These are phyloP conservation scores for Tricholoma bakamatsutake DNA, from an alignment of 768 basidiomycete species.

Conservation along the genomic window DNA sequence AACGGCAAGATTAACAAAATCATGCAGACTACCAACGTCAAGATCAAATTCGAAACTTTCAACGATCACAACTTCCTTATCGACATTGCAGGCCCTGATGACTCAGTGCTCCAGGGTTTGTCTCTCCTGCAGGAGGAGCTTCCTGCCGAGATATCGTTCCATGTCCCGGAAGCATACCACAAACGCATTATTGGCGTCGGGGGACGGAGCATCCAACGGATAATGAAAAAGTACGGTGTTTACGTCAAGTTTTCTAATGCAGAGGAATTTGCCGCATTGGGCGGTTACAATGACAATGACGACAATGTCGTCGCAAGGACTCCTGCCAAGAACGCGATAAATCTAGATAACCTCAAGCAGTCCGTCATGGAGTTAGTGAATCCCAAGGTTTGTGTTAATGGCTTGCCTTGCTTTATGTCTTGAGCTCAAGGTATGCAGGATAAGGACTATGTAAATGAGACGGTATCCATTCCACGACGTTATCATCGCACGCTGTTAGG, in stretches of 20 bases:
- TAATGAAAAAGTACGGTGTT: conserved; percentile 99
- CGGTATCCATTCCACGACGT: conserved; percentile 86
- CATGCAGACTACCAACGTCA: conserved; percentile 95
- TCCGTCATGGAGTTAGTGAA: conserved; percentile 97
- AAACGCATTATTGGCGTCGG: conserved; percentile 99
- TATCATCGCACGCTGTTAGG: conserved; percentile 94
- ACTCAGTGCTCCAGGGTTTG: conserved; percentile 81
- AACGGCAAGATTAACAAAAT: conserved; percentile 99
- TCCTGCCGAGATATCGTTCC: conserved; percentile 98
- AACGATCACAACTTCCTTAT: conserved; percentile 95
- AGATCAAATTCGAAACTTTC: conserved; percentile 98
- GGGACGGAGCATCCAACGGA: conserved; percentile 95
- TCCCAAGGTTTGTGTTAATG: conserved; percentile 63
- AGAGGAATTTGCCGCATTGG: conserved; percentile 91
- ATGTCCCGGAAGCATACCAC: conserved; percentile 96
- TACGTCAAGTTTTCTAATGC: conserved; percentile 99
- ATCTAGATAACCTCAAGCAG: conserved; percentile 91
- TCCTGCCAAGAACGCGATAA: conserved; percentile 94
- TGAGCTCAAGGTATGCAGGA: conserved; percentile 48
- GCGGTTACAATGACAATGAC: conserved; percentile 95
- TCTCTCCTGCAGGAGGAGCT: conserved; percentile 92
- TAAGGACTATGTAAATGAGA: conserved; percentile 94
- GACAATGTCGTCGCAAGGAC: conserved; percentile 99
- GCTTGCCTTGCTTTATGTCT: background rate
- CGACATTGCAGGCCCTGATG: conserved; percentile 82